Evolutionary conservation across 1,284 basidiomycete genomes (phyloP), one percentile per base, ranked within the genome.

Genomic region (Cutaneotrichosporon arboriforme): DNA sequence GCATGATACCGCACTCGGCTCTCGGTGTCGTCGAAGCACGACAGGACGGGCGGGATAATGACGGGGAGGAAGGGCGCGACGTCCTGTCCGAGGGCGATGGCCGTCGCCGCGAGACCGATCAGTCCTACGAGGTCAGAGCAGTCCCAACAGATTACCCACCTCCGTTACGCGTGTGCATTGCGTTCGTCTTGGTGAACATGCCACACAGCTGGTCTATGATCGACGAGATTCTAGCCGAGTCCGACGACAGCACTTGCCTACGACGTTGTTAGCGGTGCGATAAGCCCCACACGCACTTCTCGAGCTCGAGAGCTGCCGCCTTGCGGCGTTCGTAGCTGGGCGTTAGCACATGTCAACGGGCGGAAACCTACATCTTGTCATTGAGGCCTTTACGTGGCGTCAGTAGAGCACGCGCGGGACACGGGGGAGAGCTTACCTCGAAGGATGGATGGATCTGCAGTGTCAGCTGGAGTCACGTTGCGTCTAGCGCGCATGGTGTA

Each of bases 181-280:
- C 84, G 67, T 91, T 90, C 17, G 83, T 79, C 59, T 87, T 85
- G 68, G 79, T 86, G 77, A 94, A 92, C 84, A 94, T 89, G 26
- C 89, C 89, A 60, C 91, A 87, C 57, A 98, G 83, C 70, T 97
- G 93, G 77, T 94, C 89, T 60, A 98, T 86, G 65, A 98, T 96
- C 64, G 85, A 81, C 55, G 80, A 81, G 68, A 97, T 92, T 22
- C 87, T 83, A 8, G 84, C 81, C 44, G 85, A 80, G 73, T 97
- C 92, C 38, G 85, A 84, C 64, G 86, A 82, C 61, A 91, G 85
- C 55, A 97, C 87, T 75, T 91, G 84, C 65, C 84, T 87, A 61
- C 2, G 37, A 15, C 38, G 45, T 46, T 14, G 45, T 46, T 14
- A 47, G 43, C 12, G 39, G 10, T 12, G 38, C 10, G 12, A 12